phyloP scores from a whole-genome alignment of 805 yeast species.

The Saturnispora sekii region DNA sequence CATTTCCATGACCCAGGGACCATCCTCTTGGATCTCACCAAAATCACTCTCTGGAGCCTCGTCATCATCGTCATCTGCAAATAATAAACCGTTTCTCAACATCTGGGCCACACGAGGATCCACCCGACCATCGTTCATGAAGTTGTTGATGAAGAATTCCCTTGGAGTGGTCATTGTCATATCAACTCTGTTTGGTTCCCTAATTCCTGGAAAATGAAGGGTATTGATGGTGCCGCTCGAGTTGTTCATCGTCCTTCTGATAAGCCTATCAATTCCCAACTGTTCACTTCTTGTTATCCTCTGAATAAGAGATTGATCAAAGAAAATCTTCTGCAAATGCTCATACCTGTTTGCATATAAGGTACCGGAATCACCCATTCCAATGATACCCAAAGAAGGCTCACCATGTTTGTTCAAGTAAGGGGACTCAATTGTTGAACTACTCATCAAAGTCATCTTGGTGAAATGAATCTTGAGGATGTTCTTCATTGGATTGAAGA shows the following conservation, averaged over 20 bases:
- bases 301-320: constrained; percentile 33
- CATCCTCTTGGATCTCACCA: background rate
- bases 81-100: constrained; percentile 6
- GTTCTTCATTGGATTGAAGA: constrained; percentile 23
- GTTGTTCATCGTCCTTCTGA: constrained; percentile 5
- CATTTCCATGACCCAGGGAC: background rate
- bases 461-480: constrained; percentile 11
- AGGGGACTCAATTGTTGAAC: constrained; percentile 42
- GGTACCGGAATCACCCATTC: constrained; percentile 46
- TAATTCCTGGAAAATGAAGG: constrained; percentile 18
- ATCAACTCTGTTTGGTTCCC: constrained; percentile 19
- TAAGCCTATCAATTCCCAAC: constrained; percentile 6
- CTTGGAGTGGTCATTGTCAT: constrained; percentile 14
- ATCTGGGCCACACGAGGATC: constrained; percentile 7
- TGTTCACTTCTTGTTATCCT: constrained; percentile 9
- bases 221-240: constrained; percentile 8
- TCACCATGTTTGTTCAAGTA: constrained; percentile 72
- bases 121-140: constrained; percentile 2
- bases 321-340: constrained; percentile 50
- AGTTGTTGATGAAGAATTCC: constrained; percentile 2
- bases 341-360: constrained; percentile 45
- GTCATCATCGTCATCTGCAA: constrained; percentile 14
- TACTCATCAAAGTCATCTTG: constrained; percentile 7
- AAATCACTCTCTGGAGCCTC: constrained; percentile 14
- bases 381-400: constrained; percentile 44